Conservation (phyloP, 1,284 basidiomycete genomes). For the Erythrobasidium hasegawianum region DNA sequence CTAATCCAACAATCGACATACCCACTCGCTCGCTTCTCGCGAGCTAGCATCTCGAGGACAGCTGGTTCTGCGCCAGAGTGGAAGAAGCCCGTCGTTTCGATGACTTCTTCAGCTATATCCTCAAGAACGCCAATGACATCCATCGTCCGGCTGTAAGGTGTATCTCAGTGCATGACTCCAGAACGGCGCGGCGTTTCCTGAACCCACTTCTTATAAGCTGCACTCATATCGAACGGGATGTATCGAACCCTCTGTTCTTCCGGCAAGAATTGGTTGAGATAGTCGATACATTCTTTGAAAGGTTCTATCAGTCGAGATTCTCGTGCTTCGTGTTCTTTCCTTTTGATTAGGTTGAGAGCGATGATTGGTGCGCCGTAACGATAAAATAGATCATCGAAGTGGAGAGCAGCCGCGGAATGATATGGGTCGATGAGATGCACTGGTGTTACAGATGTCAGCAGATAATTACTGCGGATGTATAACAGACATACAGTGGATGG, state of each 20-base stretch:
- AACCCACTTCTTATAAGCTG: constrained; percentile 47
- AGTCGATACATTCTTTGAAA: constrained; percentile 86
- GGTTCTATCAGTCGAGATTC: constrained; percentile 91
- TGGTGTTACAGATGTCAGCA: constrained; percentile 49
- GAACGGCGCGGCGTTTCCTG: too few species aligned
- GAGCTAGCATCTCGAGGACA: background rate
- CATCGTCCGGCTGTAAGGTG: constrained; percentile 31
- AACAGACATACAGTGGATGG: constrained; percentile 80
- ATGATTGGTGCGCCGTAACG: constrained; percentile 88
- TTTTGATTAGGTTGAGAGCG: constrained; percentile 94
- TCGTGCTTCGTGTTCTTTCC: constrained; percentile 63
- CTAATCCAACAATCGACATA: background rate
- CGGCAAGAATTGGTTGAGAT: constrained; percentile 94
- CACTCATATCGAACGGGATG: constrained; percentile 84
- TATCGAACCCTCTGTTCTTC: constrained; percentile 81
- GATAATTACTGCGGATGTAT: too few species aligned
- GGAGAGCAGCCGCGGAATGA: constrained; percentile 84
- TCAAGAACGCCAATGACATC: constrained; percentile 73
- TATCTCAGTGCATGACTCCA: too few species aligned
- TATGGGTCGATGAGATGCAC: constrained; percentile 94
- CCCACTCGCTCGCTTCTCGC: background rate
- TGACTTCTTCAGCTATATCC: constrained; percentile 89
- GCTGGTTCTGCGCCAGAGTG: constrained; percentile 57
- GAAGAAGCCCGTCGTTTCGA: constrained; percentile 89
- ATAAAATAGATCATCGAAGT: constrained; percentile 87